Conservation (phyloP, 371 early-diverging fungal genomes). For the Lichtheimia ornata region DNA sequence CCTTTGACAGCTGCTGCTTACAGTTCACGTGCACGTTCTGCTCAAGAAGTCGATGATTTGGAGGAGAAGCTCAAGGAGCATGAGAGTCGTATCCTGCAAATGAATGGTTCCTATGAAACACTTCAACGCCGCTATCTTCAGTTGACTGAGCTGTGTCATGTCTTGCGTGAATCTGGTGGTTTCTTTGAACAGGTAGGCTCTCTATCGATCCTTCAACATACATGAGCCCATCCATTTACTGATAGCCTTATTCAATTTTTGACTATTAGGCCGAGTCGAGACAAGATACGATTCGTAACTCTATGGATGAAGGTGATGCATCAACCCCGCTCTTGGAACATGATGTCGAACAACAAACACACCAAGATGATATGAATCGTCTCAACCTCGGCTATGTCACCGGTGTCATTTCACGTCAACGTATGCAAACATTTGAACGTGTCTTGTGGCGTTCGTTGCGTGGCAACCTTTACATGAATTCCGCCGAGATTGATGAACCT, state of each 20-base stretch:
- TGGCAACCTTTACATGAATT: slow-evolving; percentile 96
- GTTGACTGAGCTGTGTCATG: slow-evolving; percentile 88
- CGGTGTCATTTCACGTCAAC: slow-evolving; percentile 85
- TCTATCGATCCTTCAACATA: too few relatives aligned
- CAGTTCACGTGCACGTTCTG: slow-evolving; percentile 73
- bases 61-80: slow-evolving; percentile 81
- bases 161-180: slow-evolving; percentile 82
- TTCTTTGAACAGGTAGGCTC: slow-evolving; percentile 82
- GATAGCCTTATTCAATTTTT: too few relatives aligned
- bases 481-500: slow-evolving; percentile 91
- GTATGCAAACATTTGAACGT: slow-evolving; percentile 90
- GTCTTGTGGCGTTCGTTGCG: slow-evolving; percentile 97
- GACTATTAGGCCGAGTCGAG: slow-evolving; percentile 52
- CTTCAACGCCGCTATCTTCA: slow-evolving; percentile 86
- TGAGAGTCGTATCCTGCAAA: slow-evolving; percentile 81
- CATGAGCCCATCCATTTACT: too few relatives aligned
- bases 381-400: slow-evolving; percentile 77
- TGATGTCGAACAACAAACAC: slow-evolving; percentile 59
- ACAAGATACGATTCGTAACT: slow-evolving; percentile 55
- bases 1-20: slow-evolving; percentile 56
- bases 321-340: slow-evolving; percentile 67
- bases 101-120: slow-evolving; percentile 86
- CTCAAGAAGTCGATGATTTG: slow-evolving; percentile 94
- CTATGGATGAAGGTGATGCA: slow-evolving; percentile 58
- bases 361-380: slow-evolving; percentile 31